These are phyloP conservation scores for Neltuma alba DNA, from an alignment of 306 rosid genomes.

Conservation along the genomic window DNA sequence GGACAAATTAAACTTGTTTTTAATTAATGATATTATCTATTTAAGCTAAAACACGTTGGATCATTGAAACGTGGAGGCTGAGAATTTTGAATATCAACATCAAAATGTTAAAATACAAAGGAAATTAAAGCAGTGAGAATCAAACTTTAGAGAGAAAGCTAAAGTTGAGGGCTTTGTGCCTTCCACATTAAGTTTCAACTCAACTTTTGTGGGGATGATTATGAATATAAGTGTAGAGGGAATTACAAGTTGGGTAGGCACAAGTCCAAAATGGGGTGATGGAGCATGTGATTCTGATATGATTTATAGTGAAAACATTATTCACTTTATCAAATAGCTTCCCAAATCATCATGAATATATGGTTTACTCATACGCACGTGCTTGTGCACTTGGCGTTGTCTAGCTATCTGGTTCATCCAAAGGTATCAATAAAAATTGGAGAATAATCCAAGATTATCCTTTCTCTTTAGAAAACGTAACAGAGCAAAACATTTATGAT, in stretches of 20 bases:
- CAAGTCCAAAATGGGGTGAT: background rate
- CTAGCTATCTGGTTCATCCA: background rate
- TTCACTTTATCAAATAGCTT: conserved; percentile 6
- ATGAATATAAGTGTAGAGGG: background rate
- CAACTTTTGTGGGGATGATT: background rate
- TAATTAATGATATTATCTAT: background rate
- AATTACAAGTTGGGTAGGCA: conserved; percentile 1
- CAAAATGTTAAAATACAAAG: background rate
- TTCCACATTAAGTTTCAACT: conserved; percentile 6
- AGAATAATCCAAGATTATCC: background rate
- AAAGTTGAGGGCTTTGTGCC: background rate
- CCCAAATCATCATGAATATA: background rate
- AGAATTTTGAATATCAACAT: background rate
- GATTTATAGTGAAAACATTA: background rate
- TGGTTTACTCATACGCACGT: background rate
- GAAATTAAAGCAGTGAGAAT: background rate
- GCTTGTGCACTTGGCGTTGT: background rate
- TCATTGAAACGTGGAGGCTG: background rate
- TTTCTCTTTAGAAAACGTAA: background rate
- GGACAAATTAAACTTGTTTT: background rate
- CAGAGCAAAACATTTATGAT: background rate
- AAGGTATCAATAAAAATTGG: background rate
- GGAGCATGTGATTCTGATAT: conserved; percentile 11
- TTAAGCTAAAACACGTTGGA: background rate
- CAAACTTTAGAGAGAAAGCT: background rate